Evolutionary conservation across 2,329 filamentous ascomycete genomes (phyloP), one percentile per base, ranked within the genome.

Genomic region (Thelonectria rubi): DNA sequence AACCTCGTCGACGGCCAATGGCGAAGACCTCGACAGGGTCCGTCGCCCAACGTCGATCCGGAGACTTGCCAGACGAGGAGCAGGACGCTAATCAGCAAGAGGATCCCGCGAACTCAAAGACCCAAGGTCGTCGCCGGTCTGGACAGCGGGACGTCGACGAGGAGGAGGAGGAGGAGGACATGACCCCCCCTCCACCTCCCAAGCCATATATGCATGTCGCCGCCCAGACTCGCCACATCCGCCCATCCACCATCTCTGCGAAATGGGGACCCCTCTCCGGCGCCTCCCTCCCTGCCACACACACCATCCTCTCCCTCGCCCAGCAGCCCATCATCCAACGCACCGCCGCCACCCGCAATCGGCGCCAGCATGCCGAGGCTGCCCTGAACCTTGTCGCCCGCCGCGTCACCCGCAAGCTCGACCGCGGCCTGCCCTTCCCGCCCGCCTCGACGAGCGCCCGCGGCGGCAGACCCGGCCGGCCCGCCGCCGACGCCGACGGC

Each of bases 361-460:
- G 82, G 46, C 81, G 82, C 60, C 78, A 80, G 15, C 81, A 87
- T 58, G 86, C 87, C 10, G 78, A 86, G 9, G 77, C 82, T 2
- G 85, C 85, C 20, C 78, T 92, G 7, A 79, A 82, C 39, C 79
- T 80, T 40, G 80, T 89, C 24, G 78, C 86, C 8, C 81, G 81
- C 42, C 83, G 82, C 53, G 79, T 92, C 34, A 76, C 83, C 37
- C 82, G 79, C 49, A 89, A 88, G 69, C 77, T 92, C 6, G 75
- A 80, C 15, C 83, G 82, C 34, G 86, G 85, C 11, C 79, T 91
- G 53, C 88, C 88, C n/a, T 91, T 92, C 71, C 90, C 90, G 1
- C 86, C 86, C 0, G 80, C 83, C 3, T 73, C 76, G 1, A 68
- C 73, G 50, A 63, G 69, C 3, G 63, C 72, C 7, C 55, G 58